phyloP scores from a whole-genome alignment of 2,329 filamentous ascomycete species.

The Bisporella sp. region DNA sequence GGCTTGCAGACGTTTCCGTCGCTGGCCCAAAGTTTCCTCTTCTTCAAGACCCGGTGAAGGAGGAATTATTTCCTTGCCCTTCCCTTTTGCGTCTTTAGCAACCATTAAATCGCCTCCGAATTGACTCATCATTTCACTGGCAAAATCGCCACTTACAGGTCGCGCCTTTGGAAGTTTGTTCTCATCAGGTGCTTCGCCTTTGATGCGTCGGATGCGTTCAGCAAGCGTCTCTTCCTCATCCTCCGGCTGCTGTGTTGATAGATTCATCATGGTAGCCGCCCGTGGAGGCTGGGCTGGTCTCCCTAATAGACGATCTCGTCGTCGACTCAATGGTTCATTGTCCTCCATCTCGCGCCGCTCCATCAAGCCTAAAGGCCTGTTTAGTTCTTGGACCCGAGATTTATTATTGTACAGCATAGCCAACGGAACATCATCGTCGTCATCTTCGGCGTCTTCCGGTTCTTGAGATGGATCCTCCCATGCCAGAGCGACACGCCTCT shows the following conservation, averaged over 20 bases:
- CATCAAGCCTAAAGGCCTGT: slow-evolving; percentile 66
- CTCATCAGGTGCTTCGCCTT: slow-evolving; percentile 45
- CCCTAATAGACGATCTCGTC: slow-evolving; percentile 24
- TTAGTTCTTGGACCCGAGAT: slow-evolving; percentile 37
- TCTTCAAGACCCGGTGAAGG: slow-evolving; percentile 37
- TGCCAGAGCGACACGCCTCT: slow-evolving; percentile 74
- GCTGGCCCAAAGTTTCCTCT: slow-evolving; percentile 74
- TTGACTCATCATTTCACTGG: slow-evolving; percentile 60
- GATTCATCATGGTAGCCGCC: slow-evolving; percentile 22
- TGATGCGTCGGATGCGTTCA: slow-evolving; percentile 58
- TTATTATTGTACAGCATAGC: slow-evolving; percentile 61
- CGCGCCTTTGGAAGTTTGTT: slow-evolving; percentile 25
- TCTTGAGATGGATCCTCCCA: slow-evolving; percentile 69
- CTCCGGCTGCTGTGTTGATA: slow-evolving; percentile 21
- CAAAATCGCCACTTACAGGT: slow-evolving; percentile 60
- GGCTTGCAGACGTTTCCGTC: slow-evolving; percentile 65
- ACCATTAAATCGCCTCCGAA: slow-evolving; percentile 42
- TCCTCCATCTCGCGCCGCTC: slow-evolving; percentile 83
- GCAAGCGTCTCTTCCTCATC: slow-evolving; percentile 60
- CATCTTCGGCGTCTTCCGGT: slow-evolving; percentile 37
- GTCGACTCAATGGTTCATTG: slow-evolving; percentile 59
- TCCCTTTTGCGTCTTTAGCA: slow-evolving; percentile 28
- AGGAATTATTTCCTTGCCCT: slow-evolving; percentile 27
- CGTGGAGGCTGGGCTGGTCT: slow-evolving; percentile 13
- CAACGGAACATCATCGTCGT: slow-evolving; percentile 77